phyloP scores from a whole-genome alignment of 306 rosid genomes.

The Quercus agrifolia region DNA sequence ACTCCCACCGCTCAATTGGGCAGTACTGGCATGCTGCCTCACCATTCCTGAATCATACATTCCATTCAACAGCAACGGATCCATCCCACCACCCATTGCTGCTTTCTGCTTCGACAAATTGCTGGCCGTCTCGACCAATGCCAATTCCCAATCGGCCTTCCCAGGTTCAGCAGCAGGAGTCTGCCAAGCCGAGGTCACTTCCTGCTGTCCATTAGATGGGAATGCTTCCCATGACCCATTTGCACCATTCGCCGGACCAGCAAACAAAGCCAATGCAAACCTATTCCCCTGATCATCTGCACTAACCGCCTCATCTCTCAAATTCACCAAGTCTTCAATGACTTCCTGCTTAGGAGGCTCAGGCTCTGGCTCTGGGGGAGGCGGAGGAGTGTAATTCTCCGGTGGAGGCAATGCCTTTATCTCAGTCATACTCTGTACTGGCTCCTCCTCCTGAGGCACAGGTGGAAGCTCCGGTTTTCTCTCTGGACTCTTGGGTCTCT shows the following conservation, averaged over 20 bases:
- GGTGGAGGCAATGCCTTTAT: conserved; percentile 94
- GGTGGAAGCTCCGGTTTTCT: conserved; percentile 59
- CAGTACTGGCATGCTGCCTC: conserved; percentile 82
- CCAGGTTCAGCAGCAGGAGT: conserved; percentile 89
- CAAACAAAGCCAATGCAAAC: conserved; percentile 87
- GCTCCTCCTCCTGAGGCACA: conserved; percentile 64
- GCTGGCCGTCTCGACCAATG: conserved; percentile 93
- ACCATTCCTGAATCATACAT: conserved; percentile 97
- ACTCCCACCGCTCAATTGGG: conserved; percentile 87
- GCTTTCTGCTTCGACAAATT: conserved; percentile 69
- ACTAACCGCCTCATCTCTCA: conserved; percentile 66
- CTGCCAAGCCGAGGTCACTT: conserved; percentile 98
- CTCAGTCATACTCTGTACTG: conserved; percentile 73
- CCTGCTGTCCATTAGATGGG: conserved; percentile 77
- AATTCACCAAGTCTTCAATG: conserved; percentile 68
- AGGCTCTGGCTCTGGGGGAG: conserved; percentile 57
- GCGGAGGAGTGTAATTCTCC: conserved; percentile 73
- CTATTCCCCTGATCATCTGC: conserved; percentile 88
- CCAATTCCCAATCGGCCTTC: conserved; percentile 97
- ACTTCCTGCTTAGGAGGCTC: conserved; percentile 51
- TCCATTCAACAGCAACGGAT: conserved; percentile 81
- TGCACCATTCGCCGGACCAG: conserved; percentile 56
- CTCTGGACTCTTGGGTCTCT: conserved; percentile 86
- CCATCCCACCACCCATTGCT: conserved; percentile 83
- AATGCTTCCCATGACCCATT: conserved; percentile 99